phyloP scores from a whole-genome alignment of 1,284 basidiomycete species.

The Ganoderma lingzhi region DNA sequence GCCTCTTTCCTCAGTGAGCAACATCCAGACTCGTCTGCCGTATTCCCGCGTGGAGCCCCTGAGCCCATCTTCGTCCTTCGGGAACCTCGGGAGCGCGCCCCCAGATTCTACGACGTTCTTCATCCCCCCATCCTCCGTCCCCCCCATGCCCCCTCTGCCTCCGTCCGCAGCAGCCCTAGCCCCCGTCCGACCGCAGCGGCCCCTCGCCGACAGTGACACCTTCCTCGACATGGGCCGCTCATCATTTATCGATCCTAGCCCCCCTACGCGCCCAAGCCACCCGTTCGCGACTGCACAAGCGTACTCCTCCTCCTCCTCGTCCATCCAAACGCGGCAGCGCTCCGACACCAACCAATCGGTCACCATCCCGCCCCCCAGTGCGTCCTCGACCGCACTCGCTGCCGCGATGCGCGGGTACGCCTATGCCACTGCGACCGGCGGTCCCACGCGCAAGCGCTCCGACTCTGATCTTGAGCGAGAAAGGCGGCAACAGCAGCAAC shows the following conservation, averaged over 20 bases:
- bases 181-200: not conserved
- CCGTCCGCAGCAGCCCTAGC: not conserved
- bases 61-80: conserved; percentile 31
- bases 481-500: not conserved
- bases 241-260: conserved; percentile 10
- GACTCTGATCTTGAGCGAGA: conserved; percentile 14
- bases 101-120: conserved; percentile 30
- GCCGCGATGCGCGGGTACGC: conserved; percentile 14
- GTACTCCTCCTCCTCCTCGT: conserved; percentile 8
- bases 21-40: conserved; percentile 23
- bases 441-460: conserved; percentile 13
- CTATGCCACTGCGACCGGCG: not conserved
- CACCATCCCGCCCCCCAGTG: conserved; percentile 11
- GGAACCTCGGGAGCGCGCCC: conserved; percentile 25
- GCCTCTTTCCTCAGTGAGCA: conserved; percentile 15
- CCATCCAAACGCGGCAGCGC: conserved; percentile 15
- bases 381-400: conserved; percentile 17
- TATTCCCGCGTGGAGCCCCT: conserved; percentile 13
- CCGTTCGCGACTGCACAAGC: conserved; percentile 29
- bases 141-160: conserved; percentile 6
- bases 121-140: conserved; percentile 6
- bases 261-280: conserved; percentile 21
- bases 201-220: conserved; percentile 10
- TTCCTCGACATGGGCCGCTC: conserved; percentile 24
- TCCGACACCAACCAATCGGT: conserved; percentile 21